A percentile compares a stretch with the other conserved stretches of the same genome.
These are phyloP conservation scores for Panellus pusillus DNA, from an alignment of 768 basidiomycete genomes.

Conservation along the genomic window DNA sequence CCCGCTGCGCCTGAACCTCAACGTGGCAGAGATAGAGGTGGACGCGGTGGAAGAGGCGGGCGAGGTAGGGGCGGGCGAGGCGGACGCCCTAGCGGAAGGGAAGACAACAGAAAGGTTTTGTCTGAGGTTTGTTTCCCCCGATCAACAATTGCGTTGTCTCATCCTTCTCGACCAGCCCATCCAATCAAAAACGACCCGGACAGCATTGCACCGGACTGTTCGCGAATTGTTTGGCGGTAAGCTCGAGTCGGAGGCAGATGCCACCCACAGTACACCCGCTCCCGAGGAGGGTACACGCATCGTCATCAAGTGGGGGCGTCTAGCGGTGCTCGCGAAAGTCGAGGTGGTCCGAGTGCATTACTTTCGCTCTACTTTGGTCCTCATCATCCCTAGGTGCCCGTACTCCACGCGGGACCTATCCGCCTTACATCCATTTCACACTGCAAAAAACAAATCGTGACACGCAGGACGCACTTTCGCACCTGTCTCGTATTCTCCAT, in stretches of 20 bases:
- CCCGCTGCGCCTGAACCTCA: constrained; percentile 29
- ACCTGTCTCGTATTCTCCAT: constrained; percentile 78
- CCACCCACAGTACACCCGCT: constrained; percentile 36
- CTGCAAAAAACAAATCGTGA: constrained; percentile 97
- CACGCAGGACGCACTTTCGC: constrained; percentile 87
- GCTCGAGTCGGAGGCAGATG: constrained; percentile 80
- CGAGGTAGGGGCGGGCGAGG: constrained; percentile 45
- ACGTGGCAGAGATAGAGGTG: constrained; percentile 38
- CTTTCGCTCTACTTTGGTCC: not conserved
- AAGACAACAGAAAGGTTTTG: constrained; percentile 73
- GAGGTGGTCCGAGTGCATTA: constrained; percentile 42
- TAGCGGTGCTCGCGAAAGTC: constrained; percentile 45
- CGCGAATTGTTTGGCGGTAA: constrained; percentile 82
- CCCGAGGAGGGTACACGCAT: constrained; percentile 74
- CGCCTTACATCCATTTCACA: constrained; percentile 94
- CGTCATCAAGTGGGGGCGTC: constrained; percentile 72
- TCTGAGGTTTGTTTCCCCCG: constrained; percentile 66
- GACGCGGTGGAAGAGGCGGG: constrained; percentile 41
- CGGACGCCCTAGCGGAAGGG: constrained; percentile 36
- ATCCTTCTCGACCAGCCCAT: constrained; percentile 62
- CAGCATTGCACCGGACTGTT: constrained; percentile 77
- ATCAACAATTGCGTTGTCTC: constrained; percentile 16
- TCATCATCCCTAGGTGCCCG: constrained; percentile 37
- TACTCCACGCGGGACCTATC: constrained; percentile 62
- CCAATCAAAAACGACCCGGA: constrained; percentile 74